Evolutionary conservation across 192 early-diverging fungal species (phyloP).

Genomic region (Coemansia sp.): DNA sequence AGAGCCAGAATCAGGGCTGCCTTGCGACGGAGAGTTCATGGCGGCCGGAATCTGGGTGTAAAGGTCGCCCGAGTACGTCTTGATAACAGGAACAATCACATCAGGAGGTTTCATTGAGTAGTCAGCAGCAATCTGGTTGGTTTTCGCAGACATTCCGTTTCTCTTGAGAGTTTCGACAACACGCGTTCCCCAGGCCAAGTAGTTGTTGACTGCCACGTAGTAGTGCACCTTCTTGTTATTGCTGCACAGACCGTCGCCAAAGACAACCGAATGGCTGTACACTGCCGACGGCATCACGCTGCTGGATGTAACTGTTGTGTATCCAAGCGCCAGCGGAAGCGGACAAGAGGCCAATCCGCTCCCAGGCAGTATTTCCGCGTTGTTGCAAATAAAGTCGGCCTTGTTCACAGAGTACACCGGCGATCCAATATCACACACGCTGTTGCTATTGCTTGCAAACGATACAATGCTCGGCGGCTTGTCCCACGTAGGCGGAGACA

Average conservation of each 20-base stretch:
- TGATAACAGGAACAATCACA: slow-evolving; percentile 12
- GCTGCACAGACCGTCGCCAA: slow-evolving; percentile 34
- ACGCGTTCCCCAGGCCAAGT: slow-evolving; percentile 32
- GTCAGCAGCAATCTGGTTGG: not conserved
- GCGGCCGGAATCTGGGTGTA: slow-evolving; percentile 16
- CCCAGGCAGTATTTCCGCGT: not conserved
- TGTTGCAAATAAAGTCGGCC: slow-evolving; percentile 30
- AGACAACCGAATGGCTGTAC: slow-evolving; percentile 46
- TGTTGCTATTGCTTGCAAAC: slow-evolving; percentile 7
- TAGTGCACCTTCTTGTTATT: slow-evolving; percentile 27
- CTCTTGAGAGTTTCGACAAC: not conserved
- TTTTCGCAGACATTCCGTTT: not conserved
- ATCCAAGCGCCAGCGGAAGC: slow-evolving; percentile 34
- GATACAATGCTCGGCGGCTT: slow-evolving; percentile 2
- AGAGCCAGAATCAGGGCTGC: not conserved
- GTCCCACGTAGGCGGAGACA: slow-evolving; percentile 18
- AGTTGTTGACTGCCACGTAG: slow-evolving; percentile 31
- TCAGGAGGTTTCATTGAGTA: slow-evolving; percentile 18
- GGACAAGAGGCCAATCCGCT: slow-evolving; percentile 20
- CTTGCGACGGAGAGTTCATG: not conserved
- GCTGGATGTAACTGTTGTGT: slow-evolving; percentile 16
- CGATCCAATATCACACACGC: slow-evolving; percentile 20
- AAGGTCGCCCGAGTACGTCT: slow-evolving; percentile 32
- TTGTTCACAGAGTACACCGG: slow-evolving; percentile 35
- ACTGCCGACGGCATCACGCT: slow-evolving; percentile 25